A percentile compares a stretch with the other conserved stretches of the same genome.
Conservation (phyloP, 257 asterid species). For the Gynochthodes officinalis region DNA sequence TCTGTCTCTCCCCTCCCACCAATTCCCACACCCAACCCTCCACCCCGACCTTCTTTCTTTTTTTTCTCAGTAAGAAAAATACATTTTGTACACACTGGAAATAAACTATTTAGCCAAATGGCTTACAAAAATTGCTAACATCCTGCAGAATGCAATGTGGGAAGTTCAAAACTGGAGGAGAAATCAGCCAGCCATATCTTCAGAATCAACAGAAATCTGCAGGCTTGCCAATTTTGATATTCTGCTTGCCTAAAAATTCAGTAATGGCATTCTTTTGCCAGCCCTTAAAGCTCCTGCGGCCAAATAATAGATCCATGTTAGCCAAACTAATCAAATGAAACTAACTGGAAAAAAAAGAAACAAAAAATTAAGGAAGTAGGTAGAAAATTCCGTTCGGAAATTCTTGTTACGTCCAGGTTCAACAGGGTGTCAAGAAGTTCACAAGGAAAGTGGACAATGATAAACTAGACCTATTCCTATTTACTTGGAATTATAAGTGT, state of each 20-base stretch:
- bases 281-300: constrained; percentile 89
- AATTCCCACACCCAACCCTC: too few species aligned
- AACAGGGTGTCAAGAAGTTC: not conserved
- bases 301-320: not conserved
- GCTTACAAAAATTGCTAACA: not conserved
- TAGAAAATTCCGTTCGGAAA: too few species aligned
- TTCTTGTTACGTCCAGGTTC: not conserved
- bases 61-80: too few species aligned
- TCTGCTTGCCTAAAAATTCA: constrained; percentile 49
- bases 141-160: not conserved
- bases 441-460: not conserved
- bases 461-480: not conserved
- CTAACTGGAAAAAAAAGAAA: not conserved
- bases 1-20: too few species aligned
- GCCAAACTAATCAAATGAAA: not conserved
- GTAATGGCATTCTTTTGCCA: constrained; percentile 88
- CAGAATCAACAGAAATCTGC: constrained; percentile 60
- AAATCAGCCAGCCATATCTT: not conserved
- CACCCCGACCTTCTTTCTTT: too few species aligned
- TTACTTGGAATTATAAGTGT: not conserved
- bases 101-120: not conserved
- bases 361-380: too few species aligned
- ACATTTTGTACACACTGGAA: too few species aligned
- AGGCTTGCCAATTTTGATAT: constrained; percentile 76
- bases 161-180: not conserved